phyloP scores from a whole-genome alignment of 2,329 filamentous ascomycete genomes.

The Diplodia intermedia region DNA sequence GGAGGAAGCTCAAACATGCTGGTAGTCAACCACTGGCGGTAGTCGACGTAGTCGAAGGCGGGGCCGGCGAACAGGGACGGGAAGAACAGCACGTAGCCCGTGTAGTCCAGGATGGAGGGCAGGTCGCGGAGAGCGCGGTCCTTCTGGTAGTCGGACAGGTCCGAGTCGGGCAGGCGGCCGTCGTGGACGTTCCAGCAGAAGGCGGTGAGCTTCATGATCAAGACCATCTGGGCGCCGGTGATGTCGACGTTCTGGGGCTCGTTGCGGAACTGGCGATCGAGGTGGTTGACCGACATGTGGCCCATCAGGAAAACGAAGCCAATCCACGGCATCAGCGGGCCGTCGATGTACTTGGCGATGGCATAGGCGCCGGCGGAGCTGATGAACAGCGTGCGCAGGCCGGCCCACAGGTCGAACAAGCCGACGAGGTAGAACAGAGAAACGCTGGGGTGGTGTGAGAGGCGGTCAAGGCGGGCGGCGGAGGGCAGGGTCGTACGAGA shows the following conservation, averaged over 20 bases:
- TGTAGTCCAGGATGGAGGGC: slow-evolving; percentile 79
- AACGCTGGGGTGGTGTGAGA: slow-evolving; percentile 59
- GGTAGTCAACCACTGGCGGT: slow-evolving; percentile 89
- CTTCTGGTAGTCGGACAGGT: slow-evolving; percentile 87
- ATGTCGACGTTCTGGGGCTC: slow-evolving; percentile 78
- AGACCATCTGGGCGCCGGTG: slow-evolving; percentile 95
- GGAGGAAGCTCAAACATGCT: slow-evolving; percentile 90
- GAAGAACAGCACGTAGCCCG: slow-evolving; percentile 94
- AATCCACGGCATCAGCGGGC: slow-evolving; percentile 97
- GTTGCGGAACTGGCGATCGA: slow-evolving; percentile 76
- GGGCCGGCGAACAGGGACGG: slow-evolving; percentile 88
- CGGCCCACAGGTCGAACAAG: slow-evolving; percentile 90
- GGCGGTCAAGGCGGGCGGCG: neutral
- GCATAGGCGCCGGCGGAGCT: slow-evolving; percentile 80
- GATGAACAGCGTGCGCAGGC: slow-evolving; percentile 78
- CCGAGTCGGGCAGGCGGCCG: slow-evolving; percentile 76
- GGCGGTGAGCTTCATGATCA: slow-evolving; percentile 95
- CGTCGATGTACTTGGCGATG: slow-evolving; percentile 82
- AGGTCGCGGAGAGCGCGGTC: slow-evolving; percentile 78
- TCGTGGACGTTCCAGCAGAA: slow-evolving; percentile 99
- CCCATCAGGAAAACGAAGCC: slow-evolving; percentile 94
- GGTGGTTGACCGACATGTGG: slow-evolving; percentile 91
- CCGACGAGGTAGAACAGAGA: slow-evolving; percentile 92
- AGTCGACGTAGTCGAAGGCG: slow-evolving; percentile 93
- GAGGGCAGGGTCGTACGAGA: slow-evolving; percentile 63